These are phyloP conservation scores for Vaccinium darrowii DNA, from an alignment of 148 eudicot genomes.

Conservation along the genomic window DNA sequence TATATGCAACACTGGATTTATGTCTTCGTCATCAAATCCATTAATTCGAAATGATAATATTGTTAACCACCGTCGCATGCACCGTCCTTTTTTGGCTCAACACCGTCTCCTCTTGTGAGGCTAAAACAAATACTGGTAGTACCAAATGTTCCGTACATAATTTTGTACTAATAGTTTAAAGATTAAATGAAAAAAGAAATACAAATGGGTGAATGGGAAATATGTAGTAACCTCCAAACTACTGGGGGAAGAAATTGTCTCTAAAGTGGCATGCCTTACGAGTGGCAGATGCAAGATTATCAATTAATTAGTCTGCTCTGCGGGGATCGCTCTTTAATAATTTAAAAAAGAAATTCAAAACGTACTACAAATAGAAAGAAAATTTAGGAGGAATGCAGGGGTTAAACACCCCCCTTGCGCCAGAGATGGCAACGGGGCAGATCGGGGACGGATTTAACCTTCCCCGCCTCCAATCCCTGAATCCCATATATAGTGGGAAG, in stretches of 20 bases:
- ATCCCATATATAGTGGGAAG: no score
- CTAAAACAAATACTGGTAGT: not conserved
- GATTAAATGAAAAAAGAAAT: not conserved
- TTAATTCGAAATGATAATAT: not conserved
- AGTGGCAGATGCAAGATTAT: no score
- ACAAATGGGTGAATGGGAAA: not conserved
- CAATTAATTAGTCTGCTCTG: no score
- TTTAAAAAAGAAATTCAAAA: no score
- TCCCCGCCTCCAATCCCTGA: no score
- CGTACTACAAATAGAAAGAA: no score
- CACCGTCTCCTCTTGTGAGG: not conserved
- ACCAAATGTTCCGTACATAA: not conserved
- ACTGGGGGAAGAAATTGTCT: not conserved
- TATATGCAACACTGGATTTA: not conserved
- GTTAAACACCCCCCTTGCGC: no score
- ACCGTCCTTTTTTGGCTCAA: not conserved
- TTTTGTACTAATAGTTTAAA: not conserved
- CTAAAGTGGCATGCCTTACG: not conserved
- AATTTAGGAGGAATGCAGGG: no score
- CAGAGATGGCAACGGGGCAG: no score
- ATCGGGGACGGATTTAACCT: no score
- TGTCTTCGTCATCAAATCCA: not conserved
- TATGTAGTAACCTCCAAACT: not conserved
- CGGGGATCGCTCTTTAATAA: no score
- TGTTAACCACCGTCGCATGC: not conserved